A percentile compares a stretch with the other conserved stretches of the same genome.
phyloP scores from a whole-genome alignment of 495 filamentous ascomycete genomes.

The Penicillium cataractarum region DNA sequence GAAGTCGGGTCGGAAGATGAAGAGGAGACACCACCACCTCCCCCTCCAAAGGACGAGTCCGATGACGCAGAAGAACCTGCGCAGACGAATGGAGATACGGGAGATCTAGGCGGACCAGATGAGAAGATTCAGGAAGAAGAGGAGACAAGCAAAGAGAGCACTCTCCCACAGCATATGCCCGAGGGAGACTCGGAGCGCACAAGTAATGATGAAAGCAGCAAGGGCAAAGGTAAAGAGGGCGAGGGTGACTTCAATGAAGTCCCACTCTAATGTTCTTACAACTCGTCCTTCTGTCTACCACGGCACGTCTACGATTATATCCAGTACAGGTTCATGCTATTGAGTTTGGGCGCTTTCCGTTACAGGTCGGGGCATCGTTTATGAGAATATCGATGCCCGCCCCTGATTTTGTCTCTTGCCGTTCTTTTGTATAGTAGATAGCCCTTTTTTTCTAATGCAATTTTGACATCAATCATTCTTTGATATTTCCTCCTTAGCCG shows the following conservation, averaged over 20 bases:
- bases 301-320: slow-evolving; percentile 28
- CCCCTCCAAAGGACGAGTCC: slow-evolving; percentile 44
- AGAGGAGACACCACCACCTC: slow-evolving; percentile 31
- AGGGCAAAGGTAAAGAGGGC: slow-evolving; percentile 40
- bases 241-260: slow-evolving; percentile 49
- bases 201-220: slow-evolving; percentile 15
- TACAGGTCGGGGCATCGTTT: slow-evolving; percentile 15
- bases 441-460: slow-evolving; percentile 25
- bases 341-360: slow-evolving; percentile 16
- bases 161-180: slow-evolving; percentile 31
- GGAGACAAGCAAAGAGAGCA: slow-evolving; percentile 22
- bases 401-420: slow-evolving; percentile 13
- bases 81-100: slow-evolving; percentile 29
- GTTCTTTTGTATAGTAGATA: slow-evolving; percentile 33
- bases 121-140: slow-evolving; percentile 16
- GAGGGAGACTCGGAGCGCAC: slow-evolving; percentile 27
- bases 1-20: slow-evolving; percentile 39
- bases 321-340: slow-evolving; percentile 25
- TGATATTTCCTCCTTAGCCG: neutral
- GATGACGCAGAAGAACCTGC: slow-evolving; percentile 17
- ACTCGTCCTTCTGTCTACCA: slow-evolving; percentile 1
- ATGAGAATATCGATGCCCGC: slow-evolving; percentile 18
- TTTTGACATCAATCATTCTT: slow-evolving; percentile 11
- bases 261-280: slow-evolving; percentile 33
- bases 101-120: slow-evolving; percentile 2